Evolutionary conservation across 2,329 filamentous ascomycete genomes (phyloP).

Genomic region (Aaosphaeria arxii): DNA sequence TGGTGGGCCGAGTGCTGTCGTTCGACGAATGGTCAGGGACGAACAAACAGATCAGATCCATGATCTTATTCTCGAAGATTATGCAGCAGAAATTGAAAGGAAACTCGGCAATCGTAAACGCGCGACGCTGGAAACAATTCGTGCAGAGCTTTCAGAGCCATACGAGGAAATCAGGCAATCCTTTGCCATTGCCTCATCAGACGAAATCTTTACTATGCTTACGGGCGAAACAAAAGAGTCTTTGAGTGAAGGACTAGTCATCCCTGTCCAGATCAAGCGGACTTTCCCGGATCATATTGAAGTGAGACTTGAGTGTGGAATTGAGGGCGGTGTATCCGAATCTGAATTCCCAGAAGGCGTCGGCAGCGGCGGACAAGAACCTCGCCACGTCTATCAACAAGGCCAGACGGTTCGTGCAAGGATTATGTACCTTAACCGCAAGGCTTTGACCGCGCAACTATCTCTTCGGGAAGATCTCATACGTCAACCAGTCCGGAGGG

Average conservation of each 20-base stretch:
- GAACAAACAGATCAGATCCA: conserved; percentile 94
- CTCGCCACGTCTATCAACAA: conserved; percentile 65
- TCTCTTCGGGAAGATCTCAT: conserved; percentile 80
- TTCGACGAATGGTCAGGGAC: conserved; percentile 91
- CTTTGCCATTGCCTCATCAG: conserved; percentile 66
- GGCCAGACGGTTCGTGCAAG: conserved; percentile 88
- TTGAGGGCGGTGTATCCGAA: conserved; percentile 83
- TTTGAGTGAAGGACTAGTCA: conserved; percentile 84
- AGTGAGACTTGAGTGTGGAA: conserved; percentile 87
- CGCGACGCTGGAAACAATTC: conserved; percentile 92
- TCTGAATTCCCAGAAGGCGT: conserved; percentile 75
- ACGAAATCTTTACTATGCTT: conserved; percentile 93
- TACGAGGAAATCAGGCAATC: conserved; percentile 90
- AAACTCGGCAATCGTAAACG: conserved; percentile 95
- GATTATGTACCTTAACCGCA: conserved; percentile 81
- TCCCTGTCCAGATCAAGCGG: conserved; percentile 82
- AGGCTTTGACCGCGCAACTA: conserved; percentile 78
- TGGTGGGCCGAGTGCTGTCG: conserved; percentile 83
- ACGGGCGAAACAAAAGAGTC: conserved; percentile 89
- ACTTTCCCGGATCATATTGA: conserved; percentile 92
- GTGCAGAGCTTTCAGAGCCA: conserved; percentile 84
- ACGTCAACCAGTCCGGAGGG: conserved; percentile 66
- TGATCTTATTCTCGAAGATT: conserved; percentile 92
- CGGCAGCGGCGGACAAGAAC: conserved; percentile 45
- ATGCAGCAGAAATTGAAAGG: conserved; percentile 89